Evolutionary conservation across 2,329 filamentous ascomycete species (phyloP), one percentile per base, ranked within the genome.

Genomic region (Fusarium haematococcum): DNA sequence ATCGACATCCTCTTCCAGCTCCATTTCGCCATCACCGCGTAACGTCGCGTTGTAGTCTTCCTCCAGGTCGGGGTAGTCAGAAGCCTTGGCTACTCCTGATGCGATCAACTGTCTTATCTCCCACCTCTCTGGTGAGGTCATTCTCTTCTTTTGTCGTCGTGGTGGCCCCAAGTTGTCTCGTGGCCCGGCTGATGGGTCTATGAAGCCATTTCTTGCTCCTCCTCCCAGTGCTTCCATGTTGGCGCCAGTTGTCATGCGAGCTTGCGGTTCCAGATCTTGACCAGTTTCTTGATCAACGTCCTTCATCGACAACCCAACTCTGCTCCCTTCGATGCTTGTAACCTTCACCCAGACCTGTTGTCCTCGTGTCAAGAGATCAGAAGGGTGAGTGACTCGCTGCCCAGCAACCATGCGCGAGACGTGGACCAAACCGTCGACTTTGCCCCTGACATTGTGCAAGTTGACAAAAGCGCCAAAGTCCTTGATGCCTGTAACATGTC

Each of bases 391-490:
- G 48, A 99, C 94, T 56, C 97, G 92, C 63, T 93, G 93, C 5
- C 95, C 94, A 68, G 95, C 92, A 59, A 92, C 90, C 82, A 99
- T 93, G 25, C 94, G 94, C 27, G 96, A 98, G 32, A 99, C 91
- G 80, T 99, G 97, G 1, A 99, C 96, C 74, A 99, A 86, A 0
- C 97, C 97, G 80, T 98, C 95, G 1, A 97, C 93, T 82, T 95
- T 97, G 56, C 95, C 96, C 77, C 89, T 91, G 1, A 99, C 93
- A 20, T 95, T 93, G 75, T 92, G 90, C n/a, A 99, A 82, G 76
- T 97, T 98, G 67, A 98, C 95, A 82, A 99, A 99, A 1, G 92
- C 95, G 13, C 97, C 97, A 83, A 98, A 99, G 71, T 98, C 95
- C 79, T 98, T 98, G 63, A 99, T 88, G 0, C 95, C 95, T 0